Evolutionary conservation across 2,329 filamentous ascomycete genomes (phyloP).

Genomic region (Aplosporella prunicola): DNA sequence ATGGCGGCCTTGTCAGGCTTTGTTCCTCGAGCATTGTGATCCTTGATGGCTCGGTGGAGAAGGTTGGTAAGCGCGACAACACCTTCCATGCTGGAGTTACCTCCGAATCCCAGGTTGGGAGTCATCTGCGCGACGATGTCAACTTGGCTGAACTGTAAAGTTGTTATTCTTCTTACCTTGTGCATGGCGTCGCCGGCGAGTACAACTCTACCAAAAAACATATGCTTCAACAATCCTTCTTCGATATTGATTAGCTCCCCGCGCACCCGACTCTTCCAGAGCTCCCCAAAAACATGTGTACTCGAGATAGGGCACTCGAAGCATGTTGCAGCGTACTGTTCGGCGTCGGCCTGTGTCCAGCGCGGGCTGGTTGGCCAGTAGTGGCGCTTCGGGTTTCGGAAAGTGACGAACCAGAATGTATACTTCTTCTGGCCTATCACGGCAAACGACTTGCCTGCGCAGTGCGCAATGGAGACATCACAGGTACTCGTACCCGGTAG

Average conservation of each 20-base stretch:
- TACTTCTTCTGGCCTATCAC: not conserved
- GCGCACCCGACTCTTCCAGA: conserved; percentile 1
- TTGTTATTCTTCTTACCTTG: too few relatives aligned
- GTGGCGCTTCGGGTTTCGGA: not conserved
- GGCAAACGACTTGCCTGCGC: conserved; percentile 1
- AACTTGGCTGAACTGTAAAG: too few relatives aligned
- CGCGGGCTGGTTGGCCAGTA: not conserved
- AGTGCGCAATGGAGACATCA: conserved; percentile 1
- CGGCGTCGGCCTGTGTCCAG: too few relatives aligned
- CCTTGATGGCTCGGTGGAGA: too few relatives aligned
- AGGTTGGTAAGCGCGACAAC: conserved; percentile 1
- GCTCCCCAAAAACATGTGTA: conserved; percentile 1
- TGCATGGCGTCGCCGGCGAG: conserved; percentile 1
- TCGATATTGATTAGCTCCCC: not conserved
- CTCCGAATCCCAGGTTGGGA: conserved; percentile 6
- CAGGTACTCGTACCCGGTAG: conserved; percentile 7
- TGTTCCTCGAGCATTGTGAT: too few relatives aligned
- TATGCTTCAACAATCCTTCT: conserved; percentile 3
- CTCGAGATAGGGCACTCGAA: not conserved
- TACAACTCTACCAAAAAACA: conserved; percentile 3
- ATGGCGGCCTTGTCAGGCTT: too few relatives aligned
- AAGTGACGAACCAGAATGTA: conserved; percentile 7
- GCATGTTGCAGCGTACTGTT: not conserved
- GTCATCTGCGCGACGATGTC: too few relatives aligned
- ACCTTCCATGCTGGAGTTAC: conserved; percentile 4